These are phyloP conservation scores for Naumovozyma baii DNA, from an alignment of 805 yeast genomes.

Conservation along the genomic window DNA sequence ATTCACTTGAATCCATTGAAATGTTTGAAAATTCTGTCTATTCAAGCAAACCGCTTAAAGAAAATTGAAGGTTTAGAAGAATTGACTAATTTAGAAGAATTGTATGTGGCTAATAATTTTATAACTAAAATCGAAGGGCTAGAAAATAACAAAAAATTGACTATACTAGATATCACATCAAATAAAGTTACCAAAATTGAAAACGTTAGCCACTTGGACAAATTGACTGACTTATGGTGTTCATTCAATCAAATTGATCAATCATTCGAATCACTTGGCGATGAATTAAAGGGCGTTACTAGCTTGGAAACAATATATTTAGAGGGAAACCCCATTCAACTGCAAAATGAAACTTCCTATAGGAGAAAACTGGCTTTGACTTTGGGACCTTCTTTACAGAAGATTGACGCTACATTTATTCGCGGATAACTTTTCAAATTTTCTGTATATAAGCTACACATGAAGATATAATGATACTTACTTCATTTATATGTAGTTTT, in stretches of 20 bases:
- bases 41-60: slow-evolving; percentile 75
- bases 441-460: not conserved
- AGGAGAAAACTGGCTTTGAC: slow-evolving; percentile 71
- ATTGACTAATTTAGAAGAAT: slow-evolving; percentile 65
- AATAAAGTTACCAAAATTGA: slow-evolving; percentile 56
- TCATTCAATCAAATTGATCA: slow-evolving; percentile 59
- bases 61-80: slow-evolving; percentile 75
- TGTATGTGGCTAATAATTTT: slow-evolving; percentile 81
- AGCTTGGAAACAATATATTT: slow-evolving; percentile 80
- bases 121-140: slow-evolving; percentile 66
- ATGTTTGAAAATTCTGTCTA: slow-evolving; percentile 67
- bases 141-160: slow-evolving; percentile 56
- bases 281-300: slow-evolving; percentile 52
- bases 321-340: slow-evolving; percentile 86
- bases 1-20: slow-evolving; percentile 50
- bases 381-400: slow-evolving; percentile 52
- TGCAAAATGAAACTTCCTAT: slow-evolving; percentile 64
- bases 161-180: slow-evolving; percentile 71
- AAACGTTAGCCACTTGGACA: slow-evolving; percentile 50
- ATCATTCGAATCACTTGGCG: slow-evolving; percentile 57
- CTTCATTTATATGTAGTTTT: no score
- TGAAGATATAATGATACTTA: not conserved
- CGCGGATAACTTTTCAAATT: slow-evolving; percentile 20
- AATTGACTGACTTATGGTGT: slow-evolving; percentile 92
- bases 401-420: slow-evolving; percentile 85